phyloP scores from a whole-genome alignment of 169 alveolate species.

The Miamiensis avidus region DNA sequence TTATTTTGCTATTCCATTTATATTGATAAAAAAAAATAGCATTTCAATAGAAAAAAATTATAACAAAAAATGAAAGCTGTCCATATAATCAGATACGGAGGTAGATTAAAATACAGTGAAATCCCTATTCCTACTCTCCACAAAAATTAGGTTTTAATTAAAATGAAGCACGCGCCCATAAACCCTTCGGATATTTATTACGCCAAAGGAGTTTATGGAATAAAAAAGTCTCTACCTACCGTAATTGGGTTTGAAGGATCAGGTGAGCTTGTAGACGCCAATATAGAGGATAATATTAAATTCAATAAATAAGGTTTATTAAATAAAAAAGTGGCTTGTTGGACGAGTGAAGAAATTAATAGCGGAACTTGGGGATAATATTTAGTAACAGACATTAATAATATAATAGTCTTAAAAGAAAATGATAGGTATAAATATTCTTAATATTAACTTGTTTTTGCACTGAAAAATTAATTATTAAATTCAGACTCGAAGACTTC shows the following conservation, averaged over 20 bases:
- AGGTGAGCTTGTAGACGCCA: constrained; percentile 9
- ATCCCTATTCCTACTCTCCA: constrained; percentile 15
- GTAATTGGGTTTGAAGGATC: constrained; percentile 34
- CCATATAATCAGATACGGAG: constrained; percentile 11
- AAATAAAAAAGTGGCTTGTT: constrained; percentile 19
- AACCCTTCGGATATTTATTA: constrained; percentile 41
- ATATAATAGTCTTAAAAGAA: not conserved
- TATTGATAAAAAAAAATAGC: not conserved
- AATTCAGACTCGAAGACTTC: not conserved
- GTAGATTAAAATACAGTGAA: not conserved
- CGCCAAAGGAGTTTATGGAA: constrained; percentile 37
- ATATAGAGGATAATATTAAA: constrained; percentile 1
- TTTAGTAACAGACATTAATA: not conserved
- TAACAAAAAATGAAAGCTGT: constrained; percentile 1
- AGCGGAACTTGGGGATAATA: constrained; percentile 5
- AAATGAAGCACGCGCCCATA: constrained; percentile 29
- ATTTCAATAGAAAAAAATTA: too few relatives aligned
- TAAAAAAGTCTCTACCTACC: constrained; percentile 25
- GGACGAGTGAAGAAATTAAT: constrained; percentile 20
- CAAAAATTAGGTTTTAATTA: constrained; percentile 15
- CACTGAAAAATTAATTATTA: too few relatives aligned
- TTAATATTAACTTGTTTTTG: too few relatives aligned
- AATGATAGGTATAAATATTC: not conserved
- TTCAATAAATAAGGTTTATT: constrained; percentile 6
- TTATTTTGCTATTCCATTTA: too few relatives aligned